Conservation (phyloP, 495 filamentous ascomycete genomes). For the Thermothielavioides terrestris region DNA sequence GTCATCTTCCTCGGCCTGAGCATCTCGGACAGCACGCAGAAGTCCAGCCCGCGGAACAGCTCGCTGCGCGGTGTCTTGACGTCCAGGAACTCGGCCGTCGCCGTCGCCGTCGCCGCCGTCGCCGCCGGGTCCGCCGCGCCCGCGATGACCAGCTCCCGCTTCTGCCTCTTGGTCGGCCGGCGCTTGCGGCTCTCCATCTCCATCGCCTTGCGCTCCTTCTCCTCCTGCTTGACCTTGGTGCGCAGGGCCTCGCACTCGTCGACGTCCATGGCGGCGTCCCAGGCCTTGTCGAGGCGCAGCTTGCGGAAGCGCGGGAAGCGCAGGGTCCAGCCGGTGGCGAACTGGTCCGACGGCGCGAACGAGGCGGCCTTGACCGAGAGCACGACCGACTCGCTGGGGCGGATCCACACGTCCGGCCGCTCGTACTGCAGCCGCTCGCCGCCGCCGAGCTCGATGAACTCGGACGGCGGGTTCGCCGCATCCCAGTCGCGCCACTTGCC, state of each 20-base stretch:
- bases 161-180: conserved; percentile 52
- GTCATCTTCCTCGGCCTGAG: conserved; percentile 49
- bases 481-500: conserved; percentile 91
- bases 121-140: conserved; percentile 38
- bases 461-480: conserved; percentile 62
- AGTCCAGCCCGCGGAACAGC: conserved; percentile 64
- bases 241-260: conserved; percentile 70
- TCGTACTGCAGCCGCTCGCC: conserved; percentile 63
- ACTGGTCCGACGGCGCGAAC: conserved; percentile 62
- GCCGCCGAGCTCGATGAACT: conserved; percentile 75
- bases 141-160: conserved; percentile 63
- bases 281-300: conserved; percentile 71
- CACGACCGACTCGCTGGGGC: conserved; percentile 78
- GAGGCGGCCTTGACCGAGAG: conserved; percentile 86
- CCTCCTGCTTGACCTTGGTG: conserved; percentile 59
- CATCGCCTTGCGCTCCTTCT: conserved; percentile 64
- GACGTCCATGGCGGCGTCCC: conserved; percentile 69
- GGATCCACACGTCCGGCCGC: conserved; percentile 88
- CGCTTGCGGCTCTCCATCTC: conserved; percentile 66
- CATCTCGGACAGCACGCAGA: conserved; percentile 53
- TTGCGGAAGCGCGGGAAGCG: conserved; percentile 89
- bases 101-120: background rate
- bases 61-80: conserved; percentile 24
- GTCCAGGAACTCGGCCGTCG: conserved; percentile 2
- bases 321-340: conserved; percentile 68